A percentile compares a stretch with the other conserved stretches of the same genome.
Evolutionary conservation across 371 early-diverging fungal species (phyloP).

Genomic region (Mortierella polycephala): DNA sequence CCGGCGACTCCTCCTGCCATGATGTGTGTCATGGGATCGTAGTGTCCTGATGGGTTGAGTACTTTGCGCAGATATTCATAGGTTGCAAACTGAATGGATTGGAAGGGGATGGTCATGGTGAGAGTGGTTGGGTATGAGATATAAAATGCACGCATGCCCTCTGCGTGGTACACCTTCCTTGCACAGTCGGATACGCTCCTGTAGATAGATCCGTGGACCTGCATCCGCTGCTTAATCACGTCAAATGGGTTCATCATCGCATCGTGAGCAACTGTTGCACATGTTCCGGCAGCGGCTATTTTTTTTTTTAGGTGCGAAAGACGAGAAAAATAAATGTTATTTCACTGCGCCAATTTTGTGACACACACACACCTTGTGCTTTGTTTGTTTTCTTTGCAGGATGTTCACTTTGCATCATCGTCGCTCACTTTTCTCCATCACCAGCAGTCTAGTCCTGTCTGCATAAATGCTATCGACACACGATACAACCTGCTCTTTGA

Average conservation of each 20-base stretch:
- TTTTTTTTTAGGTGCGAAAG: not conserved
- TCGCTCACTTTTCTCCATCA: not conserved
- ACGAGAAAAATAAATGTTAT: not conserved
- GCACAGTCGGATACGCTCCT: slow-evolving; percentile 76
- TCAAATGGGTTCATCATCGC: slow-evolving; percentile 96
- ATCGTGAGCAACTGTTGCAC: slow-evolving; percentile 90
- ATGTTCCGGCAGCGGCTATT: slow-evolving; percentile 86
- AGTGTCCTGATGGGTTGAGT: slow-evolving; percentile 81
- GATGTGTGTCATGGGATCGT: slow-evolving; percentile 89
- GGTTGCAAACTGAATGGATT: slow-evolving; percentile 88
- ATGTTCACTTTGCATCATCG: too few relatives aligned
- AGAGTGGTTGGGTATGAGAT: slow-evolving; percentile 93
- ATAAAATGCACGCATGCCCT: slow-evolving; percentile 90
- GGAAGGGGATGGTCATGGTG: slow-evolving; percentile 92
- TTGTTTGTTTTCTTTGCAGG: too few relatives aligned
- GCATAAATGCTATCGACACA: too few relatives aligned
- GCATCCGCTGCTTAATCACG: slow-evolving; percentile 96
- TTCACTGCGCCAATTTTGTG: too few relatives aligned
- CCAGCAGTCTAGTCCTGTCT: too few relatives aligned
- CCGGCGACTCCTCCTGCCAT: slow-evolving; percentile 93
- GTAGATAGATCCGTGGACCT: slow-evolving; percentile 75
- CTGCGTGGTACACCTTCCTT: slow-evolving; percentile 67
- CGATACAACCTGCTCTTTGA: too few relatives aligned
- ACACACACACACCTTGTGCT: not conserved
- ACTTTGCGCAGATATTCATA: slow-evolving; percentile 86